Evolutionary conservation across 495 filamentous ascomycete genomes (phyloP), one percentile per base, ranked within the genome.

Genomic region (Pseudomonodictys pantanalensis): DNA sequence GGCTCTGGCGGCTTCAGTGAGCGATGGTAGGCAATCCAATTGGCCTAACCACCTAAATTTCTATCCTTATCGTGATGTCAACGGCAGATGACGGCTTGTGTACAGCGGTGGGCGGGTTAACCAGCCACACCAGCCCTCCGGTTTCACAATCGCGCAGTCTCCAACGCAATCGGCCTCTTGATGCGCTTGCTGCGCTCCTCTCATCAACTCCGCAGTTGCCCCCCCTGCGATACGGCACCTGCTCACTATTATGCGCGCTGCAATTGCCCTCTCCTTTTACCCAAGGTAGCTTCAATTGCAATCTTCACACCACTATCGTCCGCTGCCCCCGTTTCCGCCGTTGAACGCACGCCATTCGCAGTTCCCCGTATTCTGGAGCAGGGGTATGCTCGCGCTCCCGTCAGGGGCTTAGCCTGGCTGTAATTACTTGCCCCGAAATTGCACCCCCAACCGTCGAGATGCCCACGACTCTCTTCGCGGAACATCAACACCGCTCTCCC

Each of bases 341-440:
- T 41, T 41, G 38, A 41, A 12, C 38, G 38, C 38, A 12, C n/a
- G n/a, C n/a, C n/a, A n/a, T n/a, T n/a, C n/a, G n/a, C 38, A 12
- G 38, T 41, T 3, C 38, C 38, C 38, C 15, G 38, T 41, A 41
- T 41, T 41, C 20, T 41, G 15, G 38, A 18, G 15, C 15, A 18
- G 38, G 38, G 38, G 15, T 5, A 41, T 41, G 41, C 22, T 32
- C 44, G 60, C 60, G 42, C 39, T 54, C 47, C 15, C 39, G 56
- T 63, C 60, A 63, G 60, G 60, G 60, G 60, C 60, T 56, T 57
- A 53, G 58, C 58, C 55, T n/a, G n/a, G n/a, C n/a, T n/a, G n/a
- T 45, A 35, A 23, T 25, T 48, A 58, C 53, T 46, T 28, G 46
- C 17, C 47, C 47, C 60, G 60, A 63, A 57, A 63, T 63, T 63